Evolutionary conservation across 257 asterid genomes (phyloP).

Genomic region (Jasminum sambac): DNA sequence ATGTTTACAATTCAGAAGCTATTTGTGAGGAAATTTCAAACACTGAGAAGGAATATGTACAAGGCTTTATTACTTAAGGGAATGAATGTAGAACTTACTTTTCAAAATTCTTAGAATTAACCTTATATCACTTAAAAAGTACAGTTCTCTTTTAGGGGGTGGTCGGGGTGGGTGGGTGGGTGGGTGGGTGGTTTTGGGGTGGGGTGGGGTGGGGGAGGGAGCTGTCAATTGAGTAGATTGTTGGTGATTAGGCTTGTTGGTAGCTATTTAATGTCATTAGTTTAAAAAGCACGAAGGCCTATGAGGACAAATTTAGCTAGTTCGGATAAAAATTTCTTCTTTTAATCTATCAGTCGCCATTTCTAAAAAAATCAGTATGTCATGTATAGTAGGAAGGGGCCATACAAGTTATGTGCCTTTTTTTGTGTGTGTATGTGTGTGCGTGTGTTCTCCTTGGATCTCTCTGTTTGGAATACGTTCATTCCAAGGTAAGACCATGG

Average conservation of each 20-base stretch:
- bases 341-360: too few relatives aligned
- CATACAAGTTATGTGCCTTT: conserved; percentile 10
- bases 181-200: too few relatives aligned
- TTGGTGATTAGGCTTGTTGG: background rate
- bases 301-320: background rate
- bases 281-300: background rate
- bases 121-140: background rate
- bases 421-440: too few relatives aligned
- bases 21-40: background rate
- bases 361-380: background rate
- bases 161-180: too few relatives aligned
- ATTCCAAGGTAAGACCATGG: conserved; percentile 1
- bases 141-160: too few relatives aligned
- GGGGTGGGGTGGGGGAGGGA: too few relatives aligned
- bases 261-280: background rate
- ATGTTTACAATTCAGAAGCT: background rate
- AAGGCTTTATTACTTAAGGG: background rate
- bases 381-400: background rate
- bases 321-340: background rate
- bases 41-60: background rate
- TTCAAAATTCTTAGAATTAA: background rate
- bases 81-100: background rate
- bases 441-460: background rate
- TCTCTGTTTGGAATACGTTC: background rate
- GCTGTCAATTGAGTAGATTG: background rate